These are phyloP conservation scores for Cardamine occulta DNA, from an alignment of 345 rosid genomes.

Conservation along the genomic window DNA sequence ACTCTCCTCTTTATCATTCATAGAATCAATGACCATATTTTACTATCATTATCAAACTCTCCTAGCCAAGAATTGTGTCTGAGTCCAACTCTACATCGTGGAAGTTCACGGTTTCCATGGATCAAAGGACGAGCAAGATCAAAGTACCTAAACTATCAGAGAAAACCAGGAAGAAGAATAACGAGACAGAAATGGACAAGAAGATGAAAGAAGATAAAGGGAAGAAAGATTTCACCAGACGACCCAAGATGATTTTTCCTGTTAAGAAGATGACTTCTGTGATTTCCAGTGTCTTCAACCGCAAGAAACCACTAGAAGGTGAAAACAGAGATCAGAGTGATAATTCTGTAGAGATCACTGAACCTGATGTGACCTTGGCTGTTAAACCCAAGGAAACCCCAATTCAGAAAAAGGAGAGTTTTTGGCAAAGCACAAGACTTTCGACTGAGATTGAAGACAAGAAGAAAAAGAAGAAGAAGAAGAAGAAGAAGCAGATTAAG, in stretches of 20 bases:
- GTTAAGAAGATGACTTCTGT: slow-evolving; percentile 40
- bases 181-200: background rate
- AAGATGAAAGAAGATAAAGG: slow-evolving; percentile 20
- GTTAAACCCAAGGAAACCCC: background rate
- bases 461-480: background rate
- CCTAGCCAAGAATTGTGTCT: slow-evolving; percentile 1
- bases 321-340: slow-evolving; percentile 21
- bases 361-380: background rate
- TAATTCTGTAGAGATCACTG: slow-evolving; percentile 7
- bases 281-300: slow-evolving; percentile 42
- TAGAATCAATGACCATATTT: slow-evolving; percentile 5
- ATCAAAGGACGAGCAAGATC: slow-evolving; percentile 42
- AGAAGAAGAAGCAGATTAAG: slow-evolving; percentile 22
- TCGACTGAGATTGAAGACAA: slow-evolving; percentile 41
- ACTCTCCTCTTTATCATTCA: slow-evolving; percentile 2
- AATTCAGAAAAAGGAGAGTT: slow-evolving; percentile 1
- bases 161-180: slow-evolving; percentile 27
- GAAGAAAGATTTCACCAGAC: slow-evolving; percentile 14
- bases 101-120: slow-evolving; percentile 25
- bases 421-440: slow-evolving; percentile 14
- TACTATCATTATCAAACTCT: background rate
- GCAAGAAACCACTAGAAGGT: slow-evolving; percentile 17
- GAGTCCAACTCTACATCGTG: slow-evolving; percentile 8
- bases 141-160: slow-evolving; percentile 41
- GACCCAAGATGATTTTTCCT: background rate